Conservation (phyloP, 805 yeast species). For the Cyberlindnera euphorbiiphila region DNA sequence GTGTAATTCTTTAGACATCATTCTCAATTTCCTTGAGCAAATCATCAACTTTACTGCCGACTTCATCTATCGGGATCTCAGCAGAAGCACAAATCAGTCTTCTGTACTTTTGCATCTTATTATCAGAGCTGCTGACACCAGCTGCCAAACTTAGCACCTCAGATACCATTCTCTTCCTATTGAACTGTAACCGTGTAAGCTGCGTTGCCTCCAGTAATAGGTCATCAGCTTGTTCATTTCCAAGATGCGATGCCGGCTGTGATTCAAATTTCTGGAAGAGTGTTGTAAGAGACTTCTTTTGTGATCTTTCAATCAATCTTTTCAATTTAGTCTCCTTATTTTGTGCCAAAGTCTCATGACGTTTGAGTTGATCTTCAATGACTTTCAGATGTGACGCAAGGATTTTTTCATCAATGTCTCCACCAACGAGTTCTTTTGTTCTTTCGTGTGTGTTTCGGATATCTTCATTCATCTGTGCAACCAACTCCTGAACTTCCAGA, state of each 20-base stretch:
- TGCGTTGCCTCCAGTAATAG: slow-evolving; percentile 25
- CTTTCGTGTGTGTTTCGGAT: slow-evolving; percentile 31
- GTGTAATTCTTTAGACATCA: too few species aligned
- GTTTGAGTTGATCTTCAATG: slow-evolving; percentile 19
- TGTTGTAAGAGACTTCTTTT: slow-evolving; percentile 20
- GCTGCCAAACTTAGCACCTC: slow-evolving; percentile 32
- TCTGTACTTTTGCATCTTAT: slow-evolving; percentile 62
- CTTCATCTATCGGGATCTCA: slow-evolving; percentile 61
- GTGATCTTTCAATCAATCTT: slow-evolving; percentile 30
- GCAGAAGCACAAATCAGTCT: slow-evolving; percentile 66
- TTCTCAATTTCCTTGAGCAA: slow-evolving; percentile 36
- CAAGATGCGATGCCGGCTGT: background rate
- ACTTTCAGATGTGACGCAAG: slow-evolving; percentile 9
- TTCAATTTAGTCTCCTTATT: slow-evolving; percentile 26
- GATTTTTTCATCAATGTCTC: slow-evolving; percentile 13
- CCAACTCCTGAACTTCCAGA: slow-evolving; percentile 42
- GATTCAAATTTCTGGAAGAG: slow-evolving; percentile 5
- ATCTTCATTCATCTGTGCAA: slow-evolving; percentile 39
- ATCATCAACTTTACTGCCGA: slow-evolving; percentile 63
- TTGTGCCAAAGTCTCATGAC: slow-evolving; percentile 18
- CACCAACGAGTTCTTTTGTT: slow-evolving; percentile 24
- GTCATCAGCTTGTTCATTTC: slow-evolving; percentile 6
- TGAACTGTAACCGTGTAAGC: slow-evolving; percentile 41
- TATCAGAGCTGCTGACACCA: slow-evolving; percentile 34
- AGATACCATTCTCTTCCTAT: slow-evolving; percentile 34